Base-by-base conservation (phyloP, 495 filamentous ascomycete genomes). In the Penicillium lagena region DNA sequence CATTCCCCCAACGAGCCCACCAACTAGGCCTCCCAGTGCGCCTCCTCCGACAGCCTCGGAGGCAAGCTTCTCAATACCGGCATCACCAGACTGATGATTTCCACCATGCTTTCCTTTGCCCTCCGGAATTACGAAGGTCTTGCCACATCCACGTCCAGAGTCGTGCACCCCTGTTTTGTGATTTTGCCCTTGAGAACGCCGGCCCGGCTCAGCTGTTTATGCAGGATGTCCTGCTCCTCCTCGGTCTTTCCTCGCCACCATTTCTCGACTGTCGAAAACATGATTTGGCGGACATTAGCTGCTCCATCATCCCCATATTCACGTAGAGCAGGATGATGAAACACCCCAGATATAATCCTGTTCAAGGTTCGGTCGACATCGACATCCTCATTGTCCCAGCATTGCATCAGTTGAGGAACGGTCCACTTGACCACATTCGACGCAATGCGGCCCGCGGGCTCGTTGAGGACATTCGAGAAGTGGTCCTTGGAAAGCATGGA, bases 401-500 rank as follows among this genome's bases (percentile, higher is more conserved):
- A 85, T 22, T 82, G 73, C 68, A 96, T 90, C 29, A 96, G 52
- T 58, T 91, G 86, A 9, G 90, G 90, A 32, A 94, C 86, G 9
- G 81, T 80, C 85, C 87, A 95, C 42, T 80, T 78, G 40, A 96
- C 62, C 12, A 89, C 73, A 53, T 81, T 76, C 34, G 81, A 85
- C 27, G 90, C 89, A 46, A 90, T 75, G 48, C 83, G 85, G 29
- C 90, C 90, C 12, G 88, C 90, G 17, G 88, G 80, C 60, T 94
- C 89, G 58, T 96, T 96, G 40, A 96, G 80, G 14, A 89, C 67
- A 54, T 89, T 89, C 37, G 83, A 83, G 61, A 94, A 95, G 58
- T 95, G 89, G 54, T 95, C 90, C 71, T 96, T 96, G 35, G 86
- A 87, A 13, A 96, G 77, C 90, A 95, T 96, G n/a, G 85, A 90